These are phyloP conservation scores for Curvularia sp. DNA, from an alignment of 2,329 filamentous ascomycete genomes.

Conservation along the genomic window DNA sequence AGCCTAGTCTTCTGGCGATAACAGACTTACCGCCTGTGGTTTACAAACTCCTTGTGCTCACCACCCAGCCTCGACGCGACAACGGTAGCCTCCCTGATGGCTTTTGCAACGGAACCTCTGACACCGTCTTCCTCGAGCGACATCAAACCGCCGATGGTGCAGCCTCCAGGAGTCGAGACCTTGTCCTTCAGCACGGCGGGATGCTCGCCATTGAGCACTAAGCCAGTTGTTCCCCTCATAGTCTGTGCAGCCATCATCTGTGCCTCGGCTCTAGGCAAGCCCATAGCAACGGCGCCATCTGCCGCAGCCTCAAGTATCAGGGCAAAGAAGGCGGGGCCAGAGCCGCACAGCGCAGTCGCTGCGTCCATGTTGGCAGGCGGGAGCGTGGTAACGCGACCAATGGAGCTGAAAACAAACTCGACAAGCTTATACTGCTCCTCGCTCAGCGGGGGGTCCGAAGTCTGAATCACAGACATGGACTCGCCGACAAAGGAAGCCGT, in stretches of 20 bases:
- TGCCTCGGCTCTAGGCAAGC: conserved; percentile 74
- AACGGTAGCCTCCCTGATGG: conserved; percentile 73
- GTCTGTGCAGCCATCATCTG: conserved; percentile 80
- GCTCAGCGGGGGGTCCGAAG: conserved; percentile 65
- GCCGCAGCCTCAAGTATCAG: conserved; percentile 77
- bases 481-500: conserved; percentile 80
- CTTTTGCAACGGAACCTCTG: conserved; percentile 70
- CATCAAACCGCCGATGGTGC: conserved; percentile 76
- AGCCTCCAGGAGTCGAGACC: conserved; percentile 79
- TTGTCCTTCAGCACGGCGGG: conserved; percentile 77
- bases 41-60: conserved; percentile 58
- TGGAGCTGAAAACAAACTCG: conserved; percentile 77
- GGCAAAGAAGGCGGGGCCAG: conserved; percentile 77
- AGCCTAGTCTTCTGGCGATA: neutral
- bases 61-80: conserved; percentile 71
- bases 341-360: conserved; percentile 75
- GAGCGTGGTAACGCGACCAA: conserved; percentile 74
- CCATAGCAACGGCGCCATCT: conserved; percentile 81
- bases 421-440: conserved; percentile 64
- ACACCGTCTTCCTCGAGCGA: conserved; percentile 76
- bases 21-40: conserved; percentile 49
- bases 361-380: conserved; percentile 74
- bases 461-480: conserved; percentile 79
- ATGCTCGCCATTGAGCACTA: conserved; percentile 76
- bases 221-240: conserved; percentile 74